Evolutionary conservation across 1,284 basidiomycete species (phyloP).

Genomic region (Leccinum ponderosum): DNA sequence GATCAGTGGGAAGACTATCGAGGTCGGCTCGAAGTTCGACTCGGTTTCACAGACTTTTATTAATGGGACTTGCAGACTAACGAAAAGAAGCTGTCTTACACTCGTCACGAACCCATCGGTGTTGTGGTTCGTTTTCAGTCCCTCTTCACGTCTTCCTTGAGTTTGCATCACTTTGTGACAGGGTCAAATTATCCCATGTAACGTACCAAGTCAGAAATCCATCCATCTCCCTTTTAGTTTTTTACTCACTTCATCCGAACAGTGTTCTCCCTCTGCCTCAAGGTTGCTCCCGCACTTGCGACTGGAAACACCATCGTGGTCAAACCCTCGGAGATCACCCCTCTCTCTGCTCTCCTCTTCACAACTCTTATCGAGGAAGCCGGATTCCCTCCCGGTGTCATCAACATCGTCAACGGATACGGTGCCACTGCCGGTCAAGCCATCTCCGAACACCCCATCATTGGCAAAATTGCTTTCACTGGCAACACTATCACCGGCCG

Average conservation of each 20-base stretch:
- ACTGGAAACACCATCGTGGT: conserved; percentile 68
- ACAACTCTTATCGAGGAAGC: conserved; percentile 38
- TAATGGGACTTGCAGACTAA: conserved; percentile 3
- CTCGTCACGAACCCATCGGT: conserved; percentile 14
- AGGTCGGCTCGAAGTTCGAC: conserved; percentile 18
- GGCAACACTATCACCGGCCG: conserved; percentile 65
- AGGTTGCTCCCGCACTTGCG: conserved; percentile 71
- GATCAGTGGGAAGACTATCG: conserved; percentile 55
- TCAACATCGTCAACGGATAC: conserved; percentile 70
- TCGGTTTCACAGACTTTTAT: neutral
- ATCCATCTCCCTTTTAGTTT: neutral
- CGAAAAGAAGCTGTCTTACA: conserved; percentile 9
- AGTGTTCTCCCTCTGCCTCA: conserved; percentile 60
- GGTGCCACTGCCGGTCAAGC: conserved; percentile 33
- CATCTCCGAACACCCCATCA: conserved; percentile 43
- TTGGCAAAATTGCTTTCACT: conserved; percentile 52
- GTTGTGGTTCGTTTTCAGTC: conserved; percentile 11
- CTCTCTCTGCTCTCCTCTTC: conserved; percentile 43
- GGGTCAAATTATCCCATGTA: conserved; percentile 16
- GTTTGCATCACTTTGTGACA: neutral
- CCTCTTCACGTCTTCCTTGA: neutral
- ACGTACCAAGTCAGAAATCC: conserved; percentile 7
- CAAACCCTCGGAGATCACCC: conserved; percentile 75
- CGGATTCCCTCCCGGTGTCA: conserved; percentile 66
- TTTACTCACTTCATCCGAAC: neutral